phyloP scores from a whole-genome alignment of 2,329 filamentous ascomycete genomes.

The Aureobasidium sp. region DNA sequence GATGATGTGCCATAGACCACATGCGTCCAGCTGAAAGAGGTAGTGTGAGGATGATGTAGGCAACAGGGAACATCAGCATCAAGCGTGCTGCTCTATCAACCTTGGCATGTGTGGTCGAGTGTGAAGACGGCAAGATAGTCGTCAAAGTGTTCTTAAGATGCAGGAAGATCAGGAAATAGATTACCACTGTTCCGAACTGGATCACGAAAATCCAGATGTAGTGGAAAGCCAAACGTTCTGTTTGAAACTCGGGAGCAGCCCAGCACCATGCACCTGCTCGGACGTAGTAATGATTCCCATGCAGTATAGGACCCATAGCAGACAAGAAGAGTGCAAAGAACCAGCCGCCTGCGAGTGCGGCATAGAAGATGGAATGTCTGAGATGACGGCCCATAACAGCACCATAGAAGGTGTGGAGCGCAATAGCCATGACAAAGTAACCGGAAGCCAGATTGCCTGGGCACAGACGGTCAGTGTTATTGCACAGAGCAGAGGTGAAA shows the following conservation, averaged over 20 bases:
- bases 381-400: conserved; percentile 50
- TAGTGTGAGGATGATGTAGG: conserved; percentile 61
- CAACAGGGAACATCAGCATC: conserved; percentile 58
- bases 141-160: conserved; percentile 18
- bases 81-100: conserved; percentile 42
- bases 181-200: conserved; percentile 42
- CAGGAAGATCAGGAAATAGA: conserved; percentile 34
- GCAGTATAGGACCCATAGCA: conserved; percentile 39
- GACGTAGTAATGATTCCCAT: conserved; percentile 46
- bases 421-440: conserved; percentile 58
- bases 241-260: conserved; percentile 48
- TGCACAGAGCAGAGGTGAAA: background rate
- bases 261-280: conserved; percentile 61
- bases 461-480: background rate
- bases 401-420: conserved; percentile 56
- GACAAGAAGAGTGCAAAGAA: conserved; percentile 50
- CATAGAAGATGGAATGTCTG: conserved; percentile 42
- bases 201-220: conserved; percentile 57
- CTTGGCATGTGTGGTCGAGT: conserved; percentile 13
- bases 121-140: conserved; percentile 9
- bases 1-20: conserved; percentile 48
- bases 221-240: conserved; percentile 51
- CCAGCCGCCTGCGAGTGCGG: conserved; percentile 45
- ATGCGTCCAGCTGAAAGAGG: conserved; percentile 58
- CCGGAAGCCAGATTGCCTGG: conserved; percentile 41